Conservation (phyloP, 139 green algal species). For the Spirogloea muscicola region DNA sequence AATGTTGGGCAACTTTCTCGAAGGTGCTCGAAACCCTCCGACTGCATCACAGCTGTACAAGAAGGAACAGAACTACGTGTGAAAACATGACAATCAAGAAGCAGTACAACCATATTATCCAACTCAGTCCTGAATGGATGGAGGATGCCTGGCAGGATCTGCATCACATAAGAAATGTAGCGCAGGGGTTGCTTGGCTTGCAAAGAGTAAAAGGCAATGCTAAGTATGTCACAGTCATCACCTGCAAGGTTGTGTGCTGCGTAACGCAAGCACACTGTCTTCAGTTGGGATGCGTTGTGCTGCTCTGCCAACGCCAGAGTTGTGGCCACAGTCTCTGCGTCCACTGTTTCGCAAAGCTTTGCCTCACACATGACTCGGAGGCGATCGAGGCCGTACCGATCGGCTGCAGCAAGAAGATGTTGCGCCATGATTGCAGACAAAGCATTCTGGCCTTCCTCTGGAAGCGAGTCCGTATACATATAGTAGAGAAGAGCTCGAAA, state of each 20-base stretch:
- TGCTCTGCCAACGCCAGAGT: constrained; percentile 94
- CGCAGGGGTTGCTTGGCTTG: no score
- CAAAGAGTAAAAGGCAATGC: no score
- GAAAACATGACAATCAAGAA: no score
- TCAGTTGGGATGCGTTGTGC: constrained; percentile 84
- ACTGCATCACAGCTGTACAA: no score
- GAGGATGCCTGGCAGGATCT: no score
- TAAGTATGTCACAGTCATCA: no score
- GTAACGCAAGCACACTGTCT: constrained; percentile 90
- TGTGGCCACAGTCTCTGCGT: constrained; percentile 86
- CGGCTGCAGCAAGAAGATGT: constrained; percentile 91
- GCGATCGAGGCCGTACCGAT: constrained; percentile 83
- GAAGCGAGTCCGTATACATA: constrained; percentile 70
- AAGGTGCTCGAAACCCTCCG: no score
- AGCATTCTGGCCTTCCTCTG: not conserved
- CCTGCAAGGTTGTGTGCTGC: constrained; percentile 73
- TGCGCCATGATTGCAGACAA: constrained; percentile 41
- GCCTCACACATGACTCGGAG: constrained; percentile 86
- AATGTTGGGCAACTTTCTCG: no score
- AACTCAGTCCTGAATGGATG: no score
- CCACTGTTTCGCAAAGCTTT: constrained; percentile 84
- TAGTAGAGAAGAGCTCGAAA: constrained; percentile 83
- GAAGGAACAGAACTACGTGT: no score
- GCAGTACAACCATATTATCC: no score
- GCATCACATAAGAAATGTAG: no score